Base-by-base conservation (phyloP, 108 stramenopile genomes). In the Parmales sp. region DNA sequence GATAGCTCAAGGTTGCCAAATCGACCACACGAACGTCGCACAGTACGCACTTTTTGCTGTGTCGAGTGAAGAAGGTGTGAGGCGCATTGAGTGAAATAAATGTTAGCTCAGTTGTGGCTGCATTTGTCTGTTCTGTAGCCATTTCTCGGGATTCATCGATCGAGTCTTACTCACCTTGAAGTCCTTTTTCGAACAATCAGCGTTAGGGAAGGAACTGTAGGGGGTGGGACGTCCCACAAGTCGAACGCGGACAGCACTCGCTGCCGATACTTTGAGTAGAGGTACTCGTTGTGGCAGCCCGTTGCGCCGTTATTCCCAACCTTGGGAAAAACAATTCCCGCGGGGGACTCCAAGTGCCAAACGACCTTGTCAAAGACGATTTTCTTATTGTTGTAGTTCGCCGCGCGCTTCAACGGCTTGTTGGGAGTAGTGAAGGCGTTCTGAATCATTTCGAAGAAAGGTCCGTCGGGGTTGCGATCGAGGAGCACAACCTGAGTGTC, bases 341-440 rank as follows among this genome's bases (percentile, higher is more conserved):
- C 73, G 36, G 73, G 73, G 9, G 67, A 69, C 51, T 74, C 73
- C 25, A 74, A 39, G 39, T 74, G 73, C 25, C 63, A 69, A 1
- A 74, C 20, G 29, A 74, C 38, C 26, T 46, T 29, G 8, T 64
- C 37, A 29, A 74, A 74, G 8, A 8, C 5, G 19, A 48, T 23
- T 8, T 8, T 43, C 16, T 48, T 48, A 13, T 23, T 23, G 19
- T 48, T 6, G 16, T 23, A 72, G 45, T 38, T 44, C 25, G 68
- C 16, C 18, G 36, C 51, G 2, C 68, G 48, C 20, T n/a, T 43
- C 29, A 49, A 26, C 9, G 11, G 22, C 18, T 26, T 6, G 2
- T 31, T 2, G 1, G 50, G 34, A 13, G 22, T 16, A 4, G 8
- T 13, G 34, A 65, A 74, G 9, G 31, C 63, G 29, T 64, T 38